A percentile compares a stretch with the other conserved stretches of the same genome.
Evolutionary conservation across 2,329 filamentous ascomycete genomes (phyloP).

Genomic region (Arthroderma sp.): DNA sequence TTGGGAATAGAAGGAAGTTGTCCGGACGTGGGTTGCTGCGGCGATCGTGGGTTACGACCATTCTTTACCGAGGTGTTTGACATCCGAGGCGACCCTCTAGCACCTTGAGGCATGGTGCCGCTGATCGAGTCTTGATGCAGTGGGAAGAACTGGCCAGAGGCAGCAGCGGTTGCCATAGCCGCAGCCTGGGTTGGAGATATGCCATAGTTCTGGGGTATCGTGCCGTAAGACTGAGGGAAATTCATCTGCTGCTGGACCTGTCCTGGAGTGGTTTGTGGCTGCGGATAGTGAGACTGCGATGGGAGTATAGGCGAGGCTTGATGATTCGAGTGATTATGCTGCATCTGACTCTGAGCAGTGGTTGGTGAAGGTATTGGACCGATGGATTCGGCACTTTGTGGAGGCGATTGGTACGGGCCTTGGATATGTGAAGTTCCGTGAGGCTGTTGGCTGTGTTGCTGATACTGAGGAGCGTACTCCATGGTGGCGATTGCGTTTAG

Average conservation of each 20-base stretch:
- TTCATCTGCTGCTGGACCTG: conserved; percentile 56
- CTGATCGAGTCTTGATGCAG: conserved; percentile 58
- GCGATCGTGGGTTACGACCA: conserved; percentile 65
- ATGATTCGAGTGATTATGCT: conserved; percentile 43
- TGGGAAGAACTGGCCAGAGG: conserved; percentile 69
- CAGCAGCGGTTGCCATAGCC: conserved; percentile 86
- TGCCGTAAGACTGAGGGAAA: conserved; percentile 67
- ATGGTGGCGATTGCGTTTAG: conserved; percentile 28
- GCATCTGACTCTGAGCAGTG: conserved; percentile 54
- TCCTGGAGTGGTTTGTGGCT: conserved; percentile 48
- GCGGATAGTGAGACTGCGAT: conserved; percentile 58
- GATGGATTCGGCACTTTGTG: conserved; percentile 29
- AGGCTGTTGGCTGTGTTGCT: conserved; percentile 49
- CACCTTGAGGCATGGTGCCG: conserved; percentile 43
- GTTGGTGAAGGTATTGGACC: conserved; percentile 58
- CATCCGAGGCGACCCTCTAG: conserved; percentile 62
- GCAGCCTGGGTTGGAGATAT: conserved; percentile 77
- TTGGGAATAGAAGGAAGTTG: conserved; percentile 38
- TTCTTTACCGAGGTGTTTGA: conserved; percentile 54
- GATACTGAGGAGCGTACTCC: conserved; percentile 64
- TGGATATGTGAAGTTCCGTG: conserved; percentile 46
- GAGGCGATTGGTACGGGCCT: conserved; percentile 50
- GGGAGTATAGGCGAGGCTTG: conserved; percentile 71
- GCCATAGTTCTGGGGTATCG: conserved; percentile 64
- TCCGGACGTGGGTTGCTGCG: conserved; percentile 50